Conservation (phyloP, 2,329 filamentous ascomycete genomes). For the Lasiodiplodia sp. region DNA sequence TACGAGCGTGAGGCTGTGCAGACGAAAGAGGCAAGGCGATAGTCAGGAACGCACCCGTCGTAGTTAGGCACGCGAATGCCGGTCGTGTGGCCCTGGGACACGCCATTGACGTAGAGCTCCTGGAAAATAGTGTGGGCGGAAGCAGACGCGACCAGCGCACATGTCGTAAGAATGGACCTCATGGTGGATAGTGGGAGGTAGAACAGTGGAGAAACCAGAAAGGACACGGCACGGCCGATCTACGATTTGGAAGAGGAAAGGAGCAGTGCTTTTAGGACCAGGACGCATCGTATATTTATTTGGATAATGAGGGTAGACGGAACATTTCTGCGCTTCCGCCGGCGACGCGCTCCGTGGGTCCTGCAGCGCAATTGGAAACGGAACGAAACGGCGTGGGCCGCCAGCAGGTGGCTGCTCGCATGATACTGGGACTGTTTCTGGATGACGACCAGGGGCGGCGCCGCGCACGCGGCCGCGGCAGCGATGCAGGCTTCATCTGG, state of each 20-base stretch:
- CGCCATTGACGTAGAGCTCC: constrained; percentile 39
- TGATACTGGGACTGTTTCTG: constrained; percentile 5
- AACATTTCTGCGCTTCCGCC: constrained; percentile 30
- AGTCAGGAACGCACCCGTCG: constrained; percentile 53
- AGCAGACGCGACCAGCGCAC: constrained; percentile 26
- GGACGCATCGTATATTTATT: constrained; percentile 26
- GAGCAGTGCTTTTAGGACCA: constrained; percentile 21
- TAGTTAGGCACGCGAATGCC: constrained; percentile 42
- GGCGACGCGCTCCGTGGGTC: constrained; percentile 17
- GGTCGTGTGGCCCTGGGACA: constrained; percentile 33
- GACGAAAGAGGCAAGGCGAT: neutral
- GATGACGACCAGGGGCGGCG: neutral
- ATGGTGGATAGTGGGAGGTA: constrained; percentile 1
- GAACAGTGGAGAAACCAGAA: constrained; percentile 51
- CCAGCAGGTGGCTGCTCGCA: constrained; percentile 30
- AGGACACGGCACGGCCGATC: constrained; percentile 16
- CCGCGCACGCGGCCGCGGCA: constrained; percentile 8
- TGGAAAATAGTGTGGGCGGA: constrained; percentile 30
- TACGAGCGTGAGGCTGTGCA: neutral
- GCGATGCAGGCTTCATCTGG: constrained; percentile 19
- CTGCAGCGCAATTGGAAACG: constrained; percentile 39
- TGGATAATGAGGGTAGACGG: constrained; percentile 37
- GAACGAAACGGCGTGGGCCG: constrained; percentile 34
- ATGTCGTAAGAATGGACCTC: constrained; percentile 33
- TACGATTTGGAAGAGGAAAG: constrained; percentile 30